Evolutionary conservation across 108 stramenopile genomes (phyloP).

Genomic region (Fragilaria radians): DNA sequence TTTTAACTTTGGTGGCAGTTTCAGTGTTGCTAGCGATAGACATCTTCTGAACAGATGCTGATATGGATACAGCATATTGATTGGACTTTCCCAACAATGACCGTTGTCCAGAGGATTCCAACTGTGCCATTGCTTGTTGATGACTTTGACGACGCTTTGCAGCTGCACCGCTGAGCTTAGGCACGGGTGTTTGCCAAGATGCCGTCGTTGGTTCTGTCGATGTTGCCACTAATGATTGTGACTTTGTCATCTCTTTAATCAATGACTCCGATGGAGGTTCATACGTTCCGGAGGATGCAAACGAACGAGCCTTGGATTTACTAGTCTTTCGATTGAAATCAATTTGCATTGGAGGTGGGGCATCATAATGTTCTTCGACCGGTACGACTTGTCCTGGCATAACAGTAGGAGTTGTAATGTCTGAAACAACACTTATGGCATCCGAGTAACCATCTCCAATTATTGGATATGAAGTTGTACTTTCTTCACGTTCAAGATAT

Average conservation of each 20-base stretch:
- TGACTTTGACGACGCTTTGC: slow-evolving; percentile 39
- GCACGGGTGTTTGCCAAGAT: not conserved
- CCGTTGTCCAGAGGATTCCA: slow-evolving; percentile 10
- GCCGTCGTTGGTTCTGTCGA: not conserved
- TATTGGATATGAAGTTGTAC: slow-evolving; percentile 30
- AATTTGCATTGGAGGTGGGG: slow-evolving; percentile 28
- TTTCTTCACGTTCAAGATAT: not conserved
- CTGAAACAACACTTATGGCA: slow-evolving; percentile 39
- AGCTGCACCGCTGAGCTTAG: slow-evolving; percentile 38
- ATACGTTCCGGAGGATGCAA: not conserved
- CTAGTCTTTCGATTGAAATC: not conserved
- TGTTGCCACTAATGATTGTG: not conserved
- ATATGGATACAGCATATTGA: not conserved
- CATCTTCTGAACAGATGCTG: too few relatives aligned
- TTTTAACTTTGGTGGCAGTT: too few relatives aligned
- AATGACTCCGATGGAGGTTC: too few relatives aligned
- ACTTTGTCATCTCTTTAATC: not conserved
- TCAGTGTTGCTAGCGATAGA: too few relatives aligned
- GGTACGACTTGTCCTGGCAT: slow-evolving; percentile 29
- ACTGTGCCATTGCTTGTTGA: slow-evolving; percentile 37
- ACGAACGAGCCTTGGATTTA: not conserved
- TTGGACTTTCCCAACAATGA: slow-evolving; percentile 1
- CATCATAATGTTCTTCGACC: slow-evolving; percentile 51
- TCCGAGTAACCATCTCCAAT: slow-evolving; percentile 52
- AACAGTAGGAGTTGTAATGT: slow-evolving; percentile 49